These are phyloP conservation scores for Psilocybe cubensis DNA, from an alignment of 768 basidiomycete genomes.

Conservation along the genomic window DNA sequence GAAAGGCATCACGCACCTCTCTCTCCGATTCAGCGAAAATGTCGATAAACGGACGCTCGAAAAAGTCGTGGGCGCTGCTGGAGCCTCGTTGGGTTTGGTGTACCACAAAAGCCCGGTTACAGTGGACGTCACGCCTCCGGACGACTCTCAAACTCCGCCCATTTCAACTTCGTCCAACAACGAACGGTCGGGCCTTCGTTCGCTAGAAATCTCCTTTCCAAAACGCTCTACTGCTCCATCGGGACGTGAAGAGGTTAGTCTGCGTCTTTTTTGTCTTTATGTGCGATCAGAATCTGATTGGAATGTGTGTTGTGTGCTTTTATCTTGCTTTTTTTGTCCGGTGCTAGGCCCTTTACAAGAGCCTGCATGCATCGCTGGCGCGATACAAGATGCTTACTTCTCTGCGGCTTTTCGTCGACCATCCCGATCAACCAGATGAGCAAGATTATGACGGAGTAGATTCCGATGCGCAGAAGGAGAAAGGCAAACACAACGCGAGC, in stretches of 20 bases:
- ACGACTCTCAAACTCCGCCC: neutral
- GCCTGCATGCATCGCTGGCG: constrained; percentile 39
- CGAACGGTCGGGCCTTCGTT: constrained; percentile 15
- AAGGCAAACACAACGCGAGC: constrained; percentile 7
- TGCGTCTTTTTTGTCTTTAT: neutral
- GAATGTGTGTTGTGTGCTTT: too few relatives aligned
- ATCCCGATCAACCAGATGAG: neutral
- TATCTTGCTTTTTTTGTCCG: neutral
- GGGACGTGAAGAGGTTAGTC: constrained; percentile 39
- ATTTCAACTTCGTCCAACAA: neutral
- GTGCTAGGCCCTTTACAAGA: constrained; percentile 41
- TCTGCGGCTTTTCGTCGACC: constrained; percentile 26
- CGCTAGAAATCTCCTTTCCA: constrained; percentile 17
- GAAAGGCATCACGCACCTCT: constrained; percentile 34
- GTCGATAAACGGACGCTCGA: constrained; percentile 50
- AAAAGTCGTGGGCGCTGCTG: constrained; percentile 47
- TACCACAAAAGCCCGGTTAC: neutral
- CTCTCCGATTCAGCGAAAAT: constrained; percentile 37
- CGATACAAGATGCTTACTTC: constrained; percentile 40
- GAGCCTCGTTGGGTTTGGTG: constrained; percentile 33
- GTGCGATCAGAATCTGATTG: neutral
- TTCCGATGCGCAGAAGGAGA: neutral
- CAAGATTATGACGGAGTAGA: too few relatives aligned
- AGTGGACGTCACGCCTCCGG: constrained; percentile 12
- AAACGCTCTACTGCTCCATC: constrained; percentile 13